phyloP scores from a whole-genome alignment of 2,329 filamentous ascomycete genomes.

The Zarea fungicola region DNA sequence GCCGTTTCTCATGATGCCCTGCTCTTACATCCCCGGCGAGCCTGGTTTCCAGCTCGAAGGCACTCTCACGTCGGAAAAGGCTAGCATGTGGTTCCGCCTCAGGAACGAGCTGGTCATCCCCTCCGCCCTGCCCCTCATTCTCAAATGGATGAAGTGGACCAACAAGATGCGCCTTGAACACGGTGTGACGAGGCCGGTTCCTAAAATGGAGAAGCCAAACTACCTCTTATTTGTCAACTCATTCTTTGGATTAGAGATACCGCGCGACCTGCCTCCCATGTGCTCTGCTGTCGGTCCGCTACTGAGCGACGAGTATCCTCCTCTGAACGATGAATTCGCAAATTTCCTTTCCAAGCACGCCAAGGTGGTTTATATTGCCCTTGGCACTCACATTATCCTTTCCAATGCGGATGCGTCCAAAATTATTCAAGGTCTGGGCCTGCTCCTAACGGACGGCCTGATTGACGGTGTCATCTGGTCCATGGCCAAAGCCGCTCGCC shows the following conservation, averaged over 20 bases:
- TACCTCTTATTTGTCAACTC: constrained; percentile 33
- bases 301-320: constrained; percentile 23
- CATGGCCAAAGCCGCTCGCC: background rate
- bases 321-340: constrained; percentile 17
- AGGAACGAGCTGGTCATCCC: constrained; percentile 22
- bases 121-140: background rate
- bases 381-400: constrained; percentile 31
- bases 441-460: constrained; percentile 18
- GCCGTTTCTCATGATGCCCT: background rate
- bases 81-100: constrained; percentile 27
- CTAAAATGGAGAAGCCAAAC: constrained; percentile 26
- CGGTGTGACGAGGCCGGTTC: constrained; percentile 23
- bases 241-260: constrained; percentile 23
- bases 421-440: constrained; percentile 25
- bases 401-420: constrained; percentile 11
- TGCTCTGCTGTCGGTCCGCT: constrained; percentile 29
- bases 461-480: constrained; percentile 1
- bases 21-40: constrained; percentile 28
- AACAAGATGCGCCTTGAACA: constrained; percentile 23
- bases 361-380: constrained; percentile 25
- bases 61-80: constrained; percentile 27
- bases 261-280: constrained; percentile 31
- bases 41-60: constrained; percentile 31
- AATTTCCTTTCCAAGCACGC: background rate
- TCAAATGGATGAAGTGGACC: constrained; percentile 14